phyloP scores from a whole-genome alignment of 2,329 filamentous ascomycete genomes.

The Trichoderma polysporum region DNA sequence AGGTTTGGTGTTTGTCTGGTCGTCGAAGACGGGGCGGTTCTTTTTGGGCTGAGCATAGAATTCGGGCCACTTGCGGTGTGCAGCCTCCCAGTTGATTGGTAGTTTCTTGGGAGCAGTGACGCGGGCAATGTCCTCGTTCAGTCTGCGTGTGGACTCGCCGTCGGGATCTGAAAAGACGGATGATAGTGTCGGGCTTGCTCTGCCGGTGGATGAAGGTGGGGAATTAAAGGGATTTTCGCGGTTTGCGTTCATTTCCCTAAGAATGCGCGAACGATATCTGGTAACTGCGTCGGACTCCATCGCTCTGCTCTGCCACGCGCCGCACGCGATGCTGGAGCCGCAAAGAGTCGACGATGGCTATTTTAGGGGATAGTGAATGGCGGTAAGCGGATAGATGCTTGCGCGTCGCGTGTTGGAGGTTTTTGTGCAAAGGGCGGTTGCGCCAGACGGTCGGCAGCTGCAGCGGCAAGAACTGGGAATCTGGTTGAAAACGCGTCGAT shows the following conservation, averaged over 20 bases:
- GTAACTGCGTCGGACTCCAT: conserved; percentile 45
- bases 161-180: conserved; percentile 54
- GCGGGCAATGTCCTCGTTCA: conserved; percentile 50
- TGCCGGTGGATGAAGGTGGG: conserved; percentile 58
- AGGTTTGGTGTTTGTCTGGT: conserved; percentile 39
- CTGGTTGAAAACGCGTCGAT: neutral
- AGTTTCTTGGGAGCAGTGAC: conserved; percentile 42
- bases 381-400: conserved; percentile 24
- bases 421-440: neutral
- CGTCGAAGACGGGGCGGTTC: conserved; percentile 31
- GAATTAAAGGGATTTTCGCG: conserved; percentile 58
- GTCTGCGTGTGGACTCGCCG: conserved; percentile 53
- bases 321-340: conserved; percentile 27
- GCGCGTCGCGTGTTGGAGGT: conserved; percentile 1
- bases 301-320: conserved; percentile 30
- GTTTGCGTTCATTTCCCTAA: conserved; percentile 53
- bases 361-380: conserved; percentile 16
- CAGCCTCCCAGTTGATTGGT: conserved; percentile 46
- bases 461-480: neutral
- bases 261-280: conserved; percentile 48
- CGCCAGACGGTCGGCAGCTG: neutral
- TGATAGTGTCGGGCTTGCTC: conserved; percentile 53
- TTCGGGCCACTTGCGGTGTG: conserved; percentile 54
- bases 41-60: conserved; percentile 45
- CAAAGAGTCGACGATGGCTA: conserved; percentile 23